Evolutionary conservation across 257 asterid species (phyloP).

Genomic region (Galeopsis tetrahit): DNA sequence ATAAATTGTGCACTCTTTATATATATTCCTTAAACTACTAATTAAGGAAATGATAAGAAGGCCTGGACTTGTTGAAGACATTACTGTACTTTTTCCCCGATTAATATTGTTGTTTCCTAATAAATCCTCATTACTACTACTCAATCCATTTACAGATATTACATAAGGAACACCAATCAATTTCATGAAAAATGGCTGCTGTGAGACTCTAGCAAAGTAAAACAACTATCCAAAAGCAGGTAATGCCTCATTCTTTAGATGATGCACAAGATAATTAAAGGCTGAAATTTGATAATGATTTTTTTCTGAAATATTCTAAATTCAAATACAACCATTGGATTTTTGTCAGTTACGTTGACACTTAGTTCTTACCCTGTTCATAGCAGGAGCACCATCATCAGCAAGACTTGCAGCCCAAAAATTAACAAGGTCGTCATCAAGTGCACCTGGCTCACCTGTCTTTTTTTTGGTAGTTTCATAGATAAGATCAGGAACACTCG

Average conservation of each 20-base stretch:
- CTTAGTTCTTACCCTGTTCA: slow-evolving; percentile 77
- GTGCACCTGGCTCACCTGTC: slow-evolving; percentile 72
- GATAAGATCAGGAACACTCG: slow-evolving; percentile 76
- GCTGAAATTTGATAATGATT: neutral
- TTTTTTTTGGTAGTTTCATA: slow-evolving; percentile 69
- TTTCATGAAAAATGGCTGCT: slow-evolving; percentile 3
- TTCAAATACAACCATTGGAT: slow-evolving; percentile 21
- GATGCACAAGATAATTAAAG: neutral
- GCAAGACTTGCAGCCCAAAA: slow-evolving; percentile 99
- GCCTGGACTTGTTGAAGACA: slow-evolving; percentile 1
- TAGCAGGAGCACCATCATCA: slow-evolving; percentile 96
- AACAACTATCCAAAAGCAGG: slow-evolving; percentile 19
- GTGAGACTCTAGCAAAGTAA: neutral
- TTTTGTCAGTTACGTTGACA: slow-evolving; percentile 17
- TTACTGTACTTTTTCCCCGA: neutral
- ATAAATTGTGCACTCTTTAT: neutral
- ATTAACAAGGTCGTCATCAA: slow-evolving; percentile 97
- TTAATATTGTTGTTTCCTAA: neutral
- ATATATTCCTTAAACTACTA: neutral
- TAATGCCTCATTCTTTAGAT: slow-evolving; percentile 3
- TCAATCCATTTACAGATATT: neutral
- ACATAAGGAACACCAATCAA: slow-evolving; percentile 1
- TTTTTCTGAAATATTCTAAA: neutral
- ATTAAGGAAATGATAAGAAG: slow-evolving; percentile 15
- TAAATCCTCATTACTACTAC: neutral